phyloP scores from a whole-genome alignment of 305 asterid species.

The Solanum chacoense region DNA sequence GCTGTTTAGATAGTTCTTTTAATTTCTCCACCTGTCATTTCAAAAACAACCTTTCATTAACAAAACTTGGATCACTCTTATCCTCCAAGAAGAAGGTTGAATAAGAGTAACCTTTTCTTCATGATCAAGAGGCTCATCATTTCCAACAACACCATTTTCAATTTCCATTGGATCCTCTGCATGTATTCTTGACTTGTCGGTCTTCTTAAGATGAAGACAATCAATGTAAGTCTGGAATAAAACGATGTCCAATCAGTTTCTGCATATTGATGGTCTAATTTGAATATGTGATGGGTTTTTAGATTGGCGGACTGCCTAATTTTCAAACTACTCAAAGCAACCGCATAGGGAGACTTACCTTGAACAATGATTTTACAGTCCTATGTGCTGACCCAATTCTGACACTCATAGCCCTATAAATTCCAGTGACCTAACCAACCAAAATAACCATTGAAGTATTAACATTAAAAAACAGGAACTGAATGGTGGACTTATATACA shows the following conservation, averaged over 20 bases:
- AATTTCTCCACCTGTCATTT: conserved; percentile 54
- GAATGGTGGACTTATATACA: not conserved
- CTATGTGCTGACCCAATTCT: conserved; percentile 89
- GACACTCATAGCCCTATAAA: conserved; percentile 92
- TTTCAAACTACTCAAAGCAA: not conserved
- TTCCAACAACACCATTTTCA: conserved; percentile 34
- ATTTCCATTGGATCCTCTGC: conserved; percentile 67
- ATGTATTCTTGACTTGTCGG: conserved; percentile 80
- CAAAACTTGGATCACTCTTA: not conserved
- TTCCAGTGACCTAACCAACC: conserved; percentile 78
- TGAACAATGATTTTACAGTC: conserved; percentile 88
- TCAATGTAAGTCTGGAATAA: conserved; percentile 86
- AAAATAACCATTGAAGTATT: conserved; percentile 15
- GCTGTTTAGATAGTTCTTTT: conserved; percentile 67
- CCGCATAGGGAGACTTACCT: conserved; percentile 28
- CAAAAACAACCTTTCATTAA: conserved; percentile 7
- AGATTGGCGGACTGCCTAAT: not conserved
- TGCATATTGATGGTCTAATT: not conserved
- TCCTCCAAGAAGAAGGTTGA: not conserved
- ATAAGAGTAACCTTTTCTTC: conserved; percentile 39
- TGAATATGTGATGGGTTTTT: not conserved
- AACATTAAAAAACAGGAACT: not conserved
- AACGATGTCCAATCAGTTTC: conserved; percentile 1
- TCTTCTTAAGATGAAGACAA: conserved; percentile 84
- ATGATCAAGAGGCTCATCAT: conserved; percentile 27